phyloP scores from a whole-genome alignment of 192 early-diverging fungal species.

The Backusella morwellensis region DNA sequence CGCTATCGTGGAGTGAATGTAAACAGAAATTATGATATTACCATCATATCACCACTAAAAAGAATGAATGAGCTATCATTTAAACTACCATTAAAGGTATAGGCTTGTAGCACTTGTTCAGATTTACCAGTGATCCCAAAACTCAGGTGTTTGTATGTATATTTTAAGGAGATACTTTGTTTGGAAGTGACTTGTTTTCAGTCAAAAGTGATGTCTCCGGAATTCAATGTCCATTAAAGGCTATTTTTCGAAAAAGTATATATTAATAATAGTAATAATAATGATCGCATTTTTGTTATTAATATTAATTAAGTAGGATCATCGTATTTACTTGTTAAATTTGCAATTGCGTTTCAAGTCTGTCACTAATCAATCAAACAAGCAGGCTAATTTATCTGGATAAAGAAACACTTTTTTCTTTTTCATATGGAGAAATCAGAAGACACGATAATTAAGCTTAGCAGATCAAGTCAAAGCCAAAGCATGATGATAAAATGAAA shows the following conservation, averaged over 20 bases:
- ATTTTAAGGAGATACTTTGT: not conserved
- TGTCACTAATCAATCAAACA: not conserved
- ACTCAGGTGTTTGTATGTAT: not conserved
- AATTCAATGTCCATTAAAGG: not conserved
- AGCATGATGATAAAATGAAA: not conserved
- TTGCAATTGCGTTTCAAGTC: not conserved
- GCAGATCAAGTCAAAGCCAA: constrained; percentile 2
- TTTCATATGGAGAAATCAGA: not conserved
- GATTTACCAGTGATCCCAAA: not conserved
- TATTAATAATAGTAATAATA: not conserved
- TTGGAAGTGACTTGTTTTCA: not conserved
- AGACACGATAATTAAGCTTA: not conserved
- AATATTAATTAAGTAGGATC: not conserved
- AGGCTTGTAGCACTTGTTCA: not conserved
- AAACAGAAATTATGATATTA: not conserved
- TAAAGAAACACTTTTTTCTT: not conserved
- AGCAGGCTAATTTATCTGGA: not conserved
- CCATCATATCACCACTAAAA: not conserved
- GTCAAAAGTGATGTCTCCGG: not conserved
- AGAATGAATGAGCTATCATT: not conserved
- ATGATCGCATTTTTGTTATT: not conserved
- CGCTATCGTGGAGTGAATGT: no score
- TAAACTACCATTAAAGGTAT: not conserved
- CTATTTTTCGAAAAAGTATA: not conserved
- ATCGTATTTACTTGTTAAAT: not conserved